Evolutionary conservation across 1,139 yeast genomes (phyloP), one percentile per base, ranked within the genome.

Genomic region (Zhuliangozyma blackwelliae): DNA sequence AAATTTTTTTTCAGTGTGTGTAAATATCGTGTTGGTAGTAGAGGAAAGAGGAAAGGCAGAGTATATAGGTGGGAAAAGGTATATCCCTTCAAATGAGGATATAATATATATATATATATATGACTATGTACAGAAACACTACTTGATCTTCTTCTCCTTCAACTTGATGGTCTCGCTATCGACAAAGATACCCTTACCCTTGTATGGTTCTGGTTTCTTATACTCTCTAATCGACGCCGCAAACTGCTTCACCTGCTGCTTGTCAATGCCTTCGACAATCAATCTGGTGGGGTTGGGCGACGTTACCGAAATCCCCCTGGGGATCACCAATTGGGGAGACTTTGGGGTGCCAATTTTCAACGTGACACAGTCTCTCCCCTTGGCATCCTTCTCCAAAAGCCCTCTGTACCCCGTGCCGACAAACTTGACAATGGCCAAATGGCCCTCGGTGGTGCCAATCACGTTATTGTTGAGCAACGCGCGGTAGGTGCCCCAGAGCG

Each of bases 401-500:
- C 95, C 96, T 62, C 97, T 81, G 73, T 87, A 94, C 57, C 99
- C 99, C 11, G 97, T 92, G 48, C 99, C 99, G 21, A 89, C 96
- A 50, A 94, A 84, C 61, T 82, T 85, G 47, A 94, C 74, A 41
- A 90, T 83, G 28, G 95, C 79, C 47, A 89, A 66, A 57, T 92
- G 97, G 10, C 97, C 97, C 50, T 90, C 97, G 30, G 88, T 77
- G 27, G 89, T 95, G 34, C 99, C 99, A 34, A 77, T 69, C 28
- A 92, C 72, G 51, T 84, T 77, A 62, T 92, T 92, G 52, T 79
- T 79, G 35, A 94, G 60, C 41, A 83, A 70, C 0, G 95, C 76
- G 54, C 98, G 77, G 34, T 86, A 75, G 7, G 98, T 92, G 10
- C 98, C 99, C 98, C 98, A 94, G 78, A 92, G 79, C 27, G 94